Base-by-base conservation (phyloP, 1,284 basidiomycete species). In the Ustilago shanxiensis region DNA sequence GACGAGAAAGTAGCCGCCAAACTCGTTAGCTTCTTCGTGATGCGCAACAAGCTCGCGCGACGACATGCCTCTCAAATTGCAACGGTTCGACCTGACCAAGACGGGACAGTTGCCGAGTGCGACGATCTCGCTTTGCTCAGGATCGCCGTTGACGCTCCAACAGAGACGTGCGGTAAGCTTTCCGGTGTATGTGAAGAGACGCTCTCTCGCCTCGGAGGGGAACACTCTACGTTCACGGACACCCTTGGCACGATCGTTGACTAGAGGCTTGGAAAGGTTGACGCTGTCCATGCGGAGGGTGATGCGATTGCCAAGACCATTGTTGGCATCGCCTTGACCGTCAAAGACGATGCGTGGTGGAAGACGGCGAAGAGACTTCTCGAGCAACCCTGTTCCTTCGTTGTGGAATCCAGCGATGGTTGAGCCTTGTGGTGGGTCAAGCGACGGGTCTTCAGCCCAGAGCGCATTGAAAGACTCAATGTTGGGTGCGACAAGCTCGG, bases 1-100 rank as follows among this genome's bases (percentile, higher is more conserved):
- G 86, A 99, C 92, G 82, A 99, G 90, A 86, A 99, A 99, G 88
- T 99, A 99, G 29, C 96, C 97, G 52, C 97, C 97, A 86, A 98
- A 97, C 86, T 99, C 97, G 87, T 96, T 95, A 3, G 97, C 92
- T 85, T 99, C 97, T 89, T 99, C 97, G 85, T 96, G 93, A 79
- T 92, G 92, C 66, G 89, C 88, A 52, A 99, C 94, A 58, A 99
- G 92, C 66, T 95, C 92, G 10, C 92, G 89, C 5, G 96, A 93
- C 2, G 94, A 91, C 88, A 98, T 90, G 47, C 90, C 90, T 49
- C 92, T 91, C 28, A 99, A 87, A 86, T 98, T 97, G 87, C 97
- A 99, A 60, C 96, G 89, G 28, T 91, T 92, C n/a, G 96, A 98
- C 93, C 94, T 91, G 87, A 98, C 92, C 95, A 99, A 98, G 87